Conservation (phyloP, 2,329 filamentous ascomycete genomes). For the Xenoacremonium recifei region DNA sequence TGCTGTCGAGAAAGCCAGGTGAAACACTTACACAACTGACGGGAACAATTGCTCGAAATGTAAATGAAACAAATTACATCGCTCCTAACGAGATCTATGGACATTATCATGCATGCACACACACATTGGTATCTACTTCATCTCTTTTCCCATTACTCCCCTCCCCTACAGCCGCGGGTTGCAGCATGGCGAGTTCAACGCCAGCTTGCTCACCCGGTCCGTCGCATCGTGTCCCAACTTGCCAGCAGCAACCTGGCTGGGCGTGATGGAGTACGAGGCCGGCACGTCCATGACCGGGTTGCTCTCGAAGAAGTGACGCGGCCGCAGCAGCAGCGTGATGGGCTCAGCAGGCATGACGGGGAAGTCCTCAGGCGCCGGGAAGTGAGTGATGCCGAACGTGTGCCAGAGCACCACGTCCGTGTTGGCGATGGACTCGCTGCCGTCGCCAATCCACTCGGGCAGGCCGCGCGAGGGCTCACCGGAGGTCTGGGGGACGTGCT, state of each 20-base stretch:
- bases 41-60: no score
- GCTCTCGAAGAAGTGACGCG: conserved; percentile 77
- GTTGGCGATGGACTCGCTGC: conserved; percentile 69
- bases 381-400: conserved; percentile 88
- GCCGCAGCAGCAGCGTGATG: conserved; percentile 76
- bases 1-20: no score
- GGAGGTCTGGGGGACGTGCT: conserved; percentile 84
- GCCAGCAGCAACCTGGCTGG: conserved; percentile 28
- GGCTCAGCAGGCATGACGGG: conserved; percentile 88
- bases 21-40: no score
- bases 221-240: conserved; percentile 21
- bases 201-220: conserved; percentile 22
- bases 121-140: no score
- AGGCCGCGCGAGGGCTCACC: conserved; percentile 74
- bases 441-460: conserved; percentile 74
- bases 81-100: no score
- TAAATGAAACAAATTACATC: no score
- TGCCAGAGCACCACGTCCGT: conserved; percentile 91
- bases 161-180: no score
- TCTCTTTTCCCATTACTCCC: no score
- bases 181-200: conserved; percentile 20
- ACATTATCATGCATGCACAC: no score
- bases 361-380: conserved; percentile 87
- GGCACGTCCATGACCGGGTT: conserved; percentile 82
- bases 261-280: conserved; percentile 41